phyloP scores from a whole-genome alignment of 345 rosid genomes.

The Noccaea bulbosa region DNA sequence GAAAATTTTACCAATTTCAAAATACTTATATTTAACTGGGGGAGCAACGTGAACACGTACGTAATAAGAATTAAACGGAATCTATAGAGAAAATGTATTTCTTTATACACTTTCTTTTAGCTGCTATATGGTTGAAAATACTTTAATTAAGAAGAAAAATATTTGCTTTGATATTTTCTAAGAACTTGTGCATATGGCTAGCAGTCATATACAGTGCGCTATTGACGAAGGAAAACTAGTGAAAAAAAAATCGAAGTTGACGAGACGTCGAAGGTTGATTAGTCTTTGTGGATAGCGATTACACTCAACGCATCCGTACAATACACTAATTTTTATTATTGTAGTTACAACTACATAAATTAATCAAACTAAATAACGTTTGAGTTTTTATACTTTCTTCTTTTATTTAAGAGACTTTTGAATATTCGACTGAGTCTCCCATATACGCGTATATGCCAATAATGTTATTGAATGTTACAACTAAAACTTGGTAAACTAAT shows the following conservation, averaged over 20 bases:
- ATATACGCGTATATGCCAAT: constrained; percentile 20
- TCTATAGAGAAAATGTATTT: not conserved
- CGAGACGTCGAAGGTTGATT: constrained; percentile 20
- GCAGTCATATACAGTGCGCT: constrained; percentile 4
- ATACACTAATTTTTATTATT: no score
- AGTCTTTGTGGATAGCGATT: constrained; percentile 31
- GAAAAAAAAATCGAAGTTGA: not conserved
- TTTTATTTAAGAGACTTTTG: not conserved
- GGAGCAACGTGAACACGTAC: not conserved
- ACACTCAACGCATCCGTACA: not conserved
- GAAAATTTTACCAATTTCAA: not conserved
- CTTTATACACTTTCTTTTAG: not conserved
- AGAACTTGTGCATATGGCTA: constrained; percentile 4
- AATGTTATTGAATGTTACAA: not conserved
- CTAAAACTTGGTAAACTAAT: not conserved
- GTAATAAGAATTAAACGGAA: not conserved
- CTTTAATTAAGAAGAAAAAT: not conserved
- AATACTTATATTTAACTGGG: not conserved
- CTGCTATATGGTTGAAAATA: not conserved
- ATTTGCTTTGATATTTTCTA: not conserved
- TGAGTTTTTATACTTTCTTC: not conserved
- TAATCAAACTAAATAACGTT: not conserved
- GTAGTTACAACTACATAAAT: not conserved
- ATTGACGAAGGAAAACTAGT: not conserved
- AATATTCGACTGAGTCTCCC: not conserved